A percentile compares a stretch with the other conserved stretches of the same genome.
phyloP scores from a whole-genome alignment of 116 monocot genomes.

The Cymodocea nodosa region DNA sequence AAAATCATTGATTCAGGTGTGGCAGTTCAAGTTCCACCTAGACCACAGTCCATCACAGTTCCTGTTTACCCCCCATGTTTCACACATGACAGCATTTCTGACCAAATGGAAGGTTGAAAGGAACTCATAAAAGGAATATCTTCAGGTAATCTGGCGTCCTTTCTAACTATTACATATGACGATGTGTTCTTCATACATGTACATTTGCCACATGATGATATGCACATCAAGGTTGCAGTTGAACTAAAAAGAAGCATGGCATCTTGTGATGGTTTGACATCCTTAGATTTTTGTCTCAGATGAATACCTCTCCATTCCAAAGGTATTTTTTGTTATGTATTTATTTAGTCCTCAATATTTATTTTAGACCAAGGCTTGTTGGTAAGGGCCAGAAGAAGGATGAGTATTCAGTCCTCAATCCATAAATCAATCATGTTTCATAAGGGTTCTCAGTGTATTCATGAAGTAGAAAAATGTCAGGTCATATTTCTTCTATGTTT shows the following conservation, averaged over 20 bases:
- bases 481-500: too few relatives aligned
- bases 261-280: too few relatives aligned
- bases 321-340: slow-evolving; percentile 18
- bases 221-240: slow-evolving; percentile 56
- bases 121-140: slow-evolving; percentile 8
- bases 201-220: slow-evolving; percentile 1
- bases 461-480: too few relatives aligned
- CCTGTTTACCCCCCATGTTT: slow-evolving; percentile 50
- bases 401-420: too few relatives aligned
- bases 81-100: slow-evolving; percentile 41
- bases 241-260: slow-evolving; percentile 48
- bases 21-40: slow-evolving; percentile 22
- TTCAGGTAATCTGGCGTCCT: slow-evolving; percentile 23
- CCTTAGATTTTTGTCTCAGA: slow-evolving; percentile 49
- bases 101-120: slow-evolving; percentile 51
- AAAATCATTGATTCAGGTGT: not conserved
- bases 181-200: too few relatives aligned
- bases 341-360: too few relatives aligned
- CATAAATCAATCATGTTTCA: too few relatives aligned
- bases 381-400: too few relatives aligned
- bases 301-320: slow-evolving; percentile 65
- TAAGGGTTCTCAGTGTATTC: too few relatives aligned
- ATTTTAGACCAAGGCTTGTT: too few relatives aligned
- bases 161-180: not conserved
- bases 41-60: slow-evolving; percentile 37